Base-by-base conservation (phyloP, 2,329 filamentous ascomycete species). In the Neonectria sp. region DNA sequence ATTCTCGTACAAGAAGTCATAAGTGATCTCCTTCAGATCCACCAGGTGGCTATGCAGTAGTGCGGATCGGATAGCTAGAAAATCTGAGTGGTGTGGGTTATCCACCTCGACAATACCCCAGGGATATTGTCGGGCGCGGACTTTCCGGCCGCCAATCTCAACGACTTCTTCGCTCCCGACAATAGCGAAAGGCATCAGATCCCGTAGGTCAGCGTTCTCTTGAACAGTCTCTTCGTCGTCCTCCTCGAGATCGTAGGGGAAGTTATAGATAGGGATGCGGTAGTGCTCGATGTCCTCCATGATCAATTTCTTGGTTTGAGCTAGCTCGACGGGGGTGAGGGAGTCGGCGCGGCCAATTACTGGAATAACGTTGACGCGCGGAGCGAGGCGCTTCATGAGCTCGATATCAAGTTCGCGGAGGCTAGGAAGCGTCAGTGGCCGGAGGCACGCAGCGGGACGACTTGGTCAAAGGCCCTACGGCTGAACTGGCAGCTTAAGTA, bases 251-350 rank as follows among this genome's bases (percentile, higher is more conserved):
- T 99, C 96, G 86, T 99, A 99, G 56, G 96, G 96, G 88, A 99
- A 99, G 90, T 99, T 99, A 90, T 99, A 99, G 73, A 99, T 95
- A 53, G 96, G 96, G 76, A 99, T 99, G 80, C 96, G 93, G 88
- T 99, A 99, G 85, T 99, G 96, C 86, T 99, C 96, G 76, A 99
- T 99, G 81, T 99, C 96, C 87, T 99, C 96, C 96, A 99, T 99
- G 79, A 99, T 95, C 69, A 99, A 90, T 89, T 98, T 99, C 91
- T 99, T 99, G 75, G 95, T 98, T 85, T 99, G 96, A 74, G 96
- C 96, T 71, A 99, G 89, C 86, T 99, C 96, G 74, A 94, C 92
- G 45, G 96, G 96, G 96, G 64, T 99, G 71, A 99, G 92, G 24
- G 96, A 97, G 82, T 99, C 96, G 80, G 96, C 96, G 83, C 98